phyloP scores from a whole-genome alignment of 352 stramenopile species.

The Ophiocytium majus region DNA sequence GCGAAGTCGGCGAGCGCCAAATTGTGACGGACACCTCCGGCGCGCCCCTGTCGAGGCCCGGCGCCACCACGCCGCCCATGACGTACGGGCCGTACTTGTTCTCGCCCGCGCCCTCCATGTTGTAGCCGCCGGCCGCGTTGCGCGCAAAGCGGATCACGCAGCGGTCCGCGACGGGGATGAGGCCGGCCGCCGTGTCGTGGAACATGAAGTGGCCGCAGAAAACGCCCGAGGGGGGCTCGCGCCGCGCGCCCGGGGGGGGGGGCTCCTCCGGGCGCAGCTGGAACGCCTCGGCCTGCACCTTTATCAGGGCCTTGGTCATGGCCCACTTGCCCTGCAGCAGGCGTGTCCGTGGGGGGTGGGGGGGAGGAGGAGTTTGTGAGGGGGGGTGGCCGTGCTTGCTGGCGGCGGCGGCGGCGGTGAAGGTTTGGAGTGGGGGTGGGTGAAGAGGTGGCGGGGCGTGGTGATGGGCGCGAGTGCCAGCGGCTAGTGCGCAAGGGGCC shows the following conservation, averaged over 20 bases:
- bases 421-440: too few relatives aligned
- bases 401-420: too few relatives aligned
- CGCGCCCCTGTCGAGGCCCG: background rate
- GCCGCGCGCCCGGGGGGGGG: too few relatives aligned
- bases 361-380: too few relatives aligned
- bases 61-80: slow-evolving; percentile 19
- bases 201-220: background rate
- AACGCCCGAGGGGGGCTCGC: background rate
- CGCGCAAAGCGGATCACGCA: slow-evolving; percentile 18
- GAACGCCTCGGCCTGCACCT: background rate
- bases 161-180: background rate
- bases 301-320: background rate
- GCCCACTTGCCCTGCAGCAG: background rate
- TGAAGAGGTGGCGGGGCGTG: too few relatives aligned
- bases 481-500: too few relatives aligned
- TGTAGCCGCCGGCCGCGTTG: slow-evolving; percentile 23
- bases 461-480: too few relatives aligned
- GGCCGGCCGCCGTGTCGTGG: background rate
- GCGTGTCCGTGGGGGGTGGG: too few relatives aligned
- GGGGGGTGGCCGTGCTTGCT: too few relatives aligned
- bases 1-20: background rate
- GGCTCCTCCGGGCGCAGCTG: background rate
- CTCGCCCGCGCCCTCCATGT: slow-evolving; percentile 21
- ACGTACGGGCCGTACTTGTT: slow-evolving; percentile 28
- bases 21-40: background rate